Conservation (phyloP, 1,284 basidiomycete species). For the Leccinum fuscescens region DNA sequence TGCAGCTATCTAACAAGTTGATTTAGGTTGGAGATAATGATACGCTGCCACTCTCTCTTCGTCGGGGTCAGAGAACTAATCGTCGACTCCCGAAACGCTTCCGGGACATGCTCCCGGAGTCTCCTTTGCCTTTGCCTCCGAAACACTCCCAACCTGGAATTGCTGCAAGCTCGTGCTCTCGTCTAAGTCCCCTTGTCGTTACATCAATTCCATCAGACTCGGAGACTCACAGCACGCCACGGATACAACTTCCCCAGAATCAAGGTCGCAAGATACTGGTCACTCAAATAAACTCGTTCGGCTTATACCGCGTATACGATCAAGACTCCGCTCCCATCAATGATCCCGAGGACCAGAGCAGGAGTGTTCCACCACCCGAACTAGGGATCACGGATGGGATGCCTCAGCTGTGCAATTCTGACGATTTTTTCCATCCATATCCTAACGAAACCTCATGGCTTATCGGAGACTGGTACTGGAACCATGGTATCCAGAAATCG, state of each 20-base stretch:
- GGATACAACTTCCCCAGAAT: background rate
- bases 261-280: background rate
- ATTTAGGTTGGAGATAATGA: background rate
- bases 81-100: background rate
- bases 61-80: background rate
- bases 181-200: background rate
- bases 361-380: background rate
- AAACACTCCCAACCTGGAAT: background rate
- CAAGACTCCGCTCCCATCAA: background rate
- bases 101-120: background rate
- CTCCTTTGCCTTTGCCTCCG: background rate
- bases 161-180: background rate
- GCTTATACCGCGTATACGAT: background rate
- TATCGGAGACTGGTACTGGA: background rate
- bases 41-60: background rate
- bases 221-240: background rate
- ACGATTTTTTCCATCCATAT: background rate
- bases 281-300: background rate
- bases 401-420: background rate
- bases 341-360: background rate
- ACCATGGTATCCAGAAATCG: background rate
- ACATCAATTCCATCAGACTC: background rate
- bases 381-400: background rate
- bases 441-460: background rate
- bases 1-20: background rate